Evolutionary conservation across 805 yeast species (phyloP), one percentile per base, ranked within the genome.

Genomic region (Schizosaccharomyces octosporus): DNA sequence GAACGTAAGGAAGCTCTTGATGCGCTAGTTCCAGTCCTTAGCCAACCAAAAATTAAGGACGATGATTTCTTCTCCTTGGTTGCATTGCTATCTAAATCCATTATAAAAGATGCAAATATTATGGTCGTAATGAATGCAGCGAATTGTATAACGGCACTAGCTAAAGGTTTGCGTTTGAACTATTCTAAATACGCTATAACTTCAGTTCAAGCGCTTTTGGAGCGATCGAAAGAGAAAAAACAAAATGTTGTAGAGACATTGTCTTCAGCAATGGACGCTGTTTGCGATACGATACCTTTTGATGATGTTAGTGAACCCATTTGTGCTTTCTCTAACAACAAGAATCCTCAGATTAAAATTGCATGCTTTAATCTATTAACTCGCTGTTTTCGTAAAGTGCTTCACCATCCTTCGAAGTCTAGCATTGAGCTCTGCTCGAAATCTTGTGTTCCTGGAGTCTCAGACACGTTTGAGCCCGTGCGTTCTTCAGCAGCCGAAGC

Each of bases 171-270:
- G 59, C 75, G 82, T 62, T 65, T 69, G 1, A 74, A 73, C 4
- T 87, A 86, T 67, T 76, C 73, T 27, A 77, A 74, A 63, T 84
- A 84, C 69, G 77, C 74, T 55, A 63, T 74, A 0, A 66, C 76
- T 0, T 77, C 86, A 1, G 73, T 87, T 31, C 71, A 72, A 2
- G 82, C 93, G 0, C 70, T 85, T 62, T 71, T 93, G 55, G 96
- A 87, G 65, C 78, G 97, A 66, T 79, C 86, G 15, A 89, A 87
- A 68, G 98, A 93, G 69, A 88, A 85, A 74, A 90, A 90, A 67
- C 82, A 79, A 31, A 74, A 83, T 2, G 93, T 87, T 0, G 74
- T 84, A 1, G 88, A 83, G 29, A 84, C 93, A 0, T 73, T 90
- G n/a, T 74, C 76, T 21, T 72, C 70, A 31, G 83, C 90, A 0